Evolutionary conservation across 768 basidiomycete genomes (phyloP).

Genomic region (Russula brevipes): DNA sequence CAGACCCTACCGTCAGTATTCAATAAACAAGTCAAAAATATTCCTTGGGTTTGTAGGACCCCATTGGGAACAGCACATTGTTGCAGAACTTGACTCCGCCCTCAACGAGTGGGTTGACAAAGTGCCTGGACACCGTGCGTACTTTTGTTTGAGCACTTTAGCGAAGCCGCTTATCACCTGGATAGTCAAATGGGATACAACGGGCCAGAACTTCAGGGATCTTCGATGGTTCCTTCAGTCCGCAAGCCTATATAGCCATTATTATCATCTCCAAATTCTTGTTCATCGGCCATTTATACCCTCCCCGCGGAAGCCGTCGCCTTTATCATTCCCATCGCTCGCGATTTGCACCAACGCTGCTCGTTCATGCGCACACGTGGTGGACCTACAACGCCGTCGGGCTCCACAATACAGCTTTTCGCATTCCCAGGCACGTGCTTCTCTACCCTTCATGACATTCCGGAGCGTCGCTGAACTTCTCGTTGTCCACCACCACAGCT

Average conservation of each 20-base stretch:
- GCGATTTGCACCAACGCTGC: slow-evolving; percentile 50
- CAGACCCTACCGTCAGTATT: slow-evolving; percentile 45
- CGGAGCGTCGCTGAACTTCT: slow-evolving; percentile 10
- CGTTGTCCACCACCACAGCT: slow-evolving; percentile 21
- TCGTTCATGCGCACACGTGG: slow-evolving; percentile 41
- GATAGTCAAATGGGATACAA: slow-evolving; percentile 27
- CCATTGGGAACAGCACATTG: slow-evolving; percentile 45
- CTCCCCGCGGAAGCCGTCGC: slow-evolving; percentile 32
- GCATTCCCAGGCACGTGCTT: slow-evolving; percentile 16
- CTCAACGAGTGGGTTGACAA: slow-evolving; percentile 45
- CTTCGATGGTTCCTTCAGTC: slow-evolving; percentile 33
- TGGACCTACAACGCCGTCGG: slow-evolving; percentile 35
- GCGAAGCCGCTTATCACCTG: neutral
- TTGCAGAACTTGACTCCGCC: slow-evolving; percentile 44
- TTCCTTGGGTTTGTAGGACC: slow-evolving; percentile 47
- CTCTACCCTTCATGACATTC: neutral
- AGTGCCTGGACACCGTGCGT: slow-evolving; percentile 37
- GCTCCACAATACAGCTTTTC: slow-evolving; percentile 23
- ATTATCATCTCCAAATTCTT: slow-evolving; percentile 42
- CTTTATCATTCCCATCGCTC: slow-evolving; percentile 40
- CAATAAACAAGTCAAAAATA: slow-evolving; percentile 61
- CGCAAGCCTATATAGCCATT: slow-evolving; percentile 37
- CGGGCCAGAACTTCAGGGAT: slow-evolving; percentile 21
- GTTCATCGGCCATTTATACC: slow-evolving; percentile 48
- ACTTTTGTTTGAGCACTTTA: neutral